Evolutionary conservation across 352 stramenopile genomes (phyloP), one percentile per base, ranked within the genome.

Genomic region (Globisporangium yorkense): DNA sequence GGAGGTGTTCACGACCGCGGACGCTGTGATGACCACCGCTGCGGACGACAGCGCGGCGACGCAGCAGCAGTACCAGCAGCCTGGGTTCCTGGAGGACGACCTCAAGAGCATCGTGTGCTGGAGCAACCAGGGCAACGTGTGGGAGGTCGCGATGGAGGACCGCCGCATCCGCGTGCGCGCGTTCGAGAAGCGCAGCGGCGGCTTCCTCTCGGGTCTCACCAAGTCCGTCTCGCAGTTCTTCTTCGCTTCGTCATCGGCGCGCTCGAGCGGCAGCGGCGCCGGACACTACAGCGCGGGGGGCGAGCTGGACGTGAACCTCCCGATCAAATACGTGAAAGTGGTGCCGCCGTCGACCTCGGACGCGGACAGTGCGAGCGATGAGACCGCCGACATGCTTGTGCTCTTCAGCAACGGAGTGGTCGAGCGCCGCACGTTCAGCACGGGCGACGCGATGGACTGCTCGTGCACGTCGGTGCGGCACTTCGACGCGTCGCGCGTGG

Each of bases 221-320:
- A 89, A 84, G 61, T 86, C 82, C 0, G 80, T 92, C 29, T 84
- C 78, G 46, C 75, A 84, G 57, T 92, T 92, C 62, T 90, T 92
- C 65, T 89, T 89, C 31, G 71, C 75, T 3, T 82, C 65, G 0
- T 82, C 65, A 0, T 54, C 66, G 3, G 70, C 77, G 10, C 68
- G 58, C 33, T 51, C 67, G 10, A 68, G 77, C 37, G 59, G 59
- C 16, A 31, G 15, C 56, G 27, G 48, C 27, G 5, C 29, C 3
- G 40, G 48, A 2, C 40, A 52, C 29, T 56, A 52, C 33, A 39
- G 47, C 27, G 9, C 16, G 12, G 44, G 59, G 15, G 47, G 59
- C 9, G 74, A 77, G 6, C 33, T 88, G 39, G 74, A 88, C 57
- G 60, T 71, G 7, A 72, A 79, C 44, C 68, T 73, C 21, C 73